Conservation (phyloP, 441 rosid species). For the Adansonia grandidieri region DNA sequence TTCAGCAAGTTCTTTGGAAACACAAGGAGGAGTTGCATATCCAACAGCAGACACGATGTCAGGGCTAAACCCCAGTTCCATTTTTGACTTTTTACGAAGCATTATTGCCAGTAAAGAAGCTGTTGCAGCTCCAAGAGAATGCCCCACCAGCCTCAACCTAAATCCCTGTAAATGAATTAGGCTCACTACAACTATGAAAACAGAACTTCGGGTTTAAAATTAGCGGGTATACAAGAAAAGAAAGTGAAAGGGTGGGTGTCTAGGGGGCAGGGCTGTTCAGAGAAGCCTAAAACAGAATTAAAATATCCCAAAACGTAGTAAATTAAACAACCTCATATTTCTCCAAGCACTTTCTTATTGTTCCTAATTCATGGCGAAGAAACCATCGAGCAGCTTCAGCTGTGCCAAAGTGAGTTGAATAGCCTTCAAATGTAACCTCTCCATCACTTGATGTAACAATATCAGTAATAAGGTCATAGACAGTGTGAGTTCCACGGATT, state of each 20-base stretch:
- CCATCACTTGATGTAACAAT: slow-evolving; percentile 77
- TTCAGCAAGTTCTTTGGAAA: slow-evolving; percentile 83
- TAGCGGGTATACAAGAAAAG: background rate
- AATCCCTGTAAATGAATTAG: slow-evolving; percentile 69
- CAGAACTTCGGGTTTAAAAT: background rate
- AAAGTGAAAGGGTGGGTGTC: background rate
- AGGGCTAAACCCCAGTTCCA: slow-evolving; percentile 80
- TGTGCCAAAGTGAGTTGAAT: slow-evolving; percentile 88
- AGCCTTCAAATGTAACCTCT: slow-evolving; percentile 86
- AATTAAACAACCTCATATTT: slow-evolving; percentile 59
- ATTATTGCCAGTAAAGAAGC: slow-evolving; percentile 87
- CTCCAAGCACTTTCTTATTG: slow-evolving; percentile 63
- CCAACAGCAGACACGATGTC: slow-evolving; percentile 78
- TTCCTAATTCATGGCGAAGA: slow-evolving; percentile 73
- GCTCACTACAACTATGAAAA: slow-evolving; percentile 29
- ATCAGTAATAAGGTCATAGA: slow-evolving; percentile 82
- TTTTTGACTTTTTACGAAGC: slow-evolving; percentile 66
- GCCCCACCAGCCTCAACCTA: slow-evolving; percentile 91
- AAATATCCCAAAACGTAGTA: slow-evolving; percentile 18
- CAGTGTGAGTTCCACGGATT: slow-evolving; percentile 86
- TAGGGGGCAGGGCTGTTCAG: background rate
- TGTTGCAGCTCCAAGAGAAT: slow-evolving; percentile 91
- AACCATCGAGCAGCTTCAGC: slow-evolving; percentile 97
- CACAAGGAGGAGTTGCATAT: slow-evolving; percentile 90
- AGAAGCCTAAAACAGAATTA: background rate